phyloP scores from a whole-genome alignment of 768 basidiomycete genomes.

The Hygrocybe punicea region DNA sequence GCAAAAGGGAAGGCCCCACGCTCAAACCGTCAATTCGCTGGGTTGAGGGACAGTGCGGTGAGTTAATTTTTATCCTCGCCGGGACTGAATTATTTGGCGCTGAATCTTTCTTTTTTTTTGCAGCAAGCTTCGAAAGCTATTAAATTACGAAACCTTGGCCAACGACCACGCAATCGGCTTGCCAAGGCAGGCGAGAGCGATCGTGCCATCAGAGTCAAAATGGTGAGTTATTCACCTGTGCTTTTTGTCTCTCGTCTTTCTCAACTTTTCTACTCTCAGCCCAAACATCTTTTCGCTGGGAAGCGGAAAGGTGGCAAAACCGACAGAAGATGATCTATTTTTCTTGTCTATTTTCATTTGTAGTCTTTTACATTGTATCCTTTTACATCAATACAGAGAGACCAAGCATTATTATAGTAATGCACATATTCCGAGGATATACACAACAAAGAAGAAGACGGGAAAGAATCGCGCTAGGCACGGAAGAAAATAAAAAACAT shows the following conservation, averaged over 20 bases:
- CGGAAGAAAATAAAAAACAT: neutral
- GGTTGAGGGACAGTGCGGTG: slow-evolving; percentile 74
- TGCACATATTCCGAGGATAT: no score
- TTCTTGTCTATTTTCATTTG: neutral
- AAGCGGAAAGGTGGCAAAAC: slow-evolving; percentile 86
- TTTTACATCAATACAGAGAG: neutral
- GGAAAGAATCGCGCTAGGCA: neutral
- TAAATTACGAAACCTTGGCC: slow-evolving; percentile 81
- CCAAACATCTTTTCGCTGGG: slow-evolving; percentile 82
- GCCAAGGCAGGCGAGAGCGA: slow-evolving; percentile 92
- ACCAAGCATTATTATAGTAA: no score
- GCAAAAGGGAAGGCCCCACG: slow-evolving; percentile 55
- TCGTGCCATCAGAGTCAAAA: slow-evolving; percentile 75
- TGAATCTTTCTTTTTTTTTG: slow-evolving; percentile 4
- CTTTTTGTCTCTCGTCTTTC: neutral
- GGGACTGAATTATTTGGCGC: neutral
- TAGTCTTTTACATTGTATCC: neutral
- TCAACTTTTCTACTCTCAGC: slow-evolving; percentile 43
- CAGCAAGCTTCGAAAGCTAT: slow-evolving; percentile 79
- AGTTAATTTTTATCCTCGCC: slow-evolving; percentile 24
- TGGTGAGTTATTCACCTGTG: slow-evolving; percentile 48
- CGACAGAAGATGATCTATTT: slow-evolving; percentile 53
- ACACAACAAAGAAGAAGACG: neutral
- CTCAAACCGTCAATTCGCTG: slow-evolving; percentile 71
- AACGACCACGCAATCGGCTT: slow-evolving; percentile 80